Base-by-base conservation (phyloP, 2,329 filamentous ascomycete species). In the Fusarium sp. region DNA sequence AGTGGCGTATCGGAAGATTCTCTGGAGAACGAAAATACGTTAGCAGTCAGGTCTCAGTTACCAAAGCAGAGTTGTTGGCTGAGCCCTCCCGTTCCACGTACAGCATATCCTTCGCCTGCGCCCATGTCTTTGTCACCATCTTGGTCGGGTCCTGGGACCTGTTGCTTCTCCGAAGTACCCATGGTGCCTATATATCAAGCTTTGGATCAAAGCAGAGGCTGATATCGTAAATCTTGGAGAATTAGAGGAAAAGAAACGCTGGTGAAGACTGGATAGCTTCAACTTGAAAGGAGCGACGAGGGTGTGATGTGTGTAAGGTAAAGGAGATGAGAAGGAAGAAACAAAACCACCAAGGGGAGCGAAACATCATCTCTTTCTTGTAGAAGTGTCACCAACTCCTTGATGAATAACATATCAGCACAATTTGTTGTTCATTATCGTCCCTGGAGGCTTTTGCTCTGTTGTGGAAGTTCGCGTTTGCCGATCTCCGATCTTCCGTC, bases 1-100 rank as follows among this genome's bases (percentile, higher is more conserved):
- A 17, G 37, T 40, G n/a, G 37, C 37, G 19, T 40, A 40, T 17
- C 19, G 17, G 17, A 40, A 40, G 47, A 51, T 51, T 35, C 49
- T 56, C 48, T 25, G 61, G 54, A 19, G 67, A 67, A 49, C 68
- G 25, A 11, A 70, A 7, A 19, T 56, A 23, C 70, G 68, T 40
- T 17, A 40, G 37, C 8, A 40, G 15, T 40, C 7, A 19, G 3
- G 17, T 40, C 9, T 40, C 9, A 10, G 7, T 40, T 13, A 27
- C 8, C 25, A 27, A 27, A 27, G 25, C 3, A 27, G 25, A 27
- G 25, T 3, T 9, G n/a, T 39, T n/a, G 7, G 7, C 19, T 39
- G 23, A 25, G 23, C 7, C 7, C 23, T 25, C 25, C 25, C 9
- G 25, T 3, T 11, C 25, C 17, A 40, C 37, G 2, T 19, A 40